These are phyloP conservation scores for Triangularia setosa DNA, from an alignment of 2,329 filamentous ascomycete species.

Conservation along the genomic window DNA sequence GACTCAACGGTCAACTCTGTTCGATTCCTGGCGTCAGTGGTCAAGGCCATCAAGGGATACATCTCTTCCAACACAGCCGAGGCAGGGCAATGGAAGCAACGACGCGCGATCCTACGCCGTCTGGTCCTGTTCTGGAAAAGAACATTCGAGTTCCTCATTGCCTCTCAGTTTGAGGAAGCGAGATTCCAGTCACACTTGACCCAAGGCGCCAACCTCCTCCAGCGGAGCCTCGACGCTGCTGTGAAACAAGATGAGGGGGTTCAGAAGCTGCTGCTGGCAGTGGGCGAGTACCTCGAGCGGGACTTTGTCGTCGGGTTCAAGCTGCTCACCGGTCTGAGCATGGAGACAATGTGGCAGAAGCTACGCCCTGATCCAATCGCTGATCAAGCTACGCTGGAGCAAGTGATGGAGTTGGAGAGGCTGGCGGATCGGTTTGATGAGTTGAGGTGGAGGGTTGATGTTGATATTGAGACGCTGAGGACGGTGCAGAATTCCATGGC, in stretches of 20 bases:
- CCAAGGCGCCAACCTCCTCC: slow-evolving; percentile 44
- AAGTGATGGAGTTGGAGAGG: slow-evolving; percentile 48
- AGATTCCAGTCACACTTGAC: slow-evolving; percentile 60
- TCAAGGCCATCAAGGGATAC: slow-evolving; percentile 42
- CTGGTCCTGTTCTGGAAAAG: slow-evolving; percentile 53
- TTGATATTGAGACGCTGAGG: slow-evolving; percentile 48
- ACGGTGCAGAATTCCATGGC: slow-evolving; percentile 53
- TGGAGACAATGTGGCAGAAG: slow-evolving; percentile 73
- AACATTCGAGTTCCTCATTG: slow-evolving; percentile 46
- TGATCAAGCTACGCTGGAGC: slow-evolving; percentile 42
- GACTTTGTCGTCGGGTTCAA: slow-evolving; percentile 68
- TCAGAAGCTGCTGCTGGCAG: slow-evolving; percentile 36
- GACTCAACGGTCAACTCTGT: slow-evolving; percentile 57
- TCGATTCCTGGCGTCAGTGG: slow-evolving; percentile 45
- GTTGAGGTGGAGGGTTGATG: slow-evolving; percentile 55
- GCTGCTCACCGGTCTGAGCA: slow-evolving; percentile 69
- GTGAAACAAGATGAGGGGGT: slow-evolving; percentile 26
- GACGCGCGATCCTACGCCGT: slow-evolving; percentile 32
- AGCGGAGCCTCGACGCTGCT: slow-evolving; percentile 29
- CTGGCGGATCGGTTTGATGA: slow-evolving; percentile 58
- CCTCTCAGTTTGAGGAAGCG: slow-evolving; percentile 54
- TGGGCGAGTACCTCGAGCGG: slow-evolving; percentile 43
- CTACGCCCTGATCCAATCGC: slow-evolving; percentile 62
- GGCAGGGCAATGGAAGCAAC: slow-evolving; percentile 29
- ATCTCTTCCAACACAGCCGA: slow-evolving; percentile 33